Evolutionary conservation across 495 filamentous ascomycete species (phyloP).

Genomic region (Bryoglossum gracile): DNA sequence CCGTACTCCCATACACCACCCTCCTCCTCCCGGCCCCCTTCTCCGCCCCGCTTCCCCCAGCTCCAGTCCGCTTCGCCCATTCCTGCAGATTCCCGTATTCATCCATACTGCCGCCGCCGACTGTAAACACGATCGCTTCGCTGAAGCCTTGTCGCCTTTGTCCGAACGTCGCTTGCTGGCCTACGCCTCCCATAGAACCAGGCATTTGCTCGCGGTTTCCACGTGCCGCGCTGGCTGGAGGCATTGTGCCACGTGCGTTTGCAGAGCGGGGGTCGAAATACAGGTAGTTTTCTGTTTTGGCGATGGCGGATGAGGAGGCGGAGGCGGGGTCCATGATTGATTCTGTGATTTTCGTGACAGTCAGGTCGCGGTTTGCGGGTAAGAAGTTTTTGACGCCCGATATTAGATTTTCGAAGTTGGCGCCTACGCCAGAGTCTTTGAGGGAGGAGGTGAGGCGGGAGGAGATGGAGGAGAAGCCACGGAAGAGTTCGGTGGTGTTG

Average conservation of each 20-base stretch:
- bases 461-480: constrained; percentile 82
- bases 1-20: constrained; percentile 94
- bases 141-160: constrained; percentile 89
- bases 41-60: constrained; percentile 39
- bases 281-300: constrained; percentile 96
- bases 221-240: constrained; percentile 53
- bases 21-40: constrained; percentile 49
- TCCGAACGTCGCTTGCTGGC: constrained; percentile 82
- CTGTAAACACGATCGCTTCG: constrained; percentile 94
- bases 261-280: constrained; percentile 95
- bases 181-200: constrained; percentile 40
- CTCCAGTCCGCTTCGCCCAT: constrained; percentile 74
- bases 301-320: constrained; percentile 84
- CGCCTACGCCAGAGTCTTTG: constrained; percentile 76
- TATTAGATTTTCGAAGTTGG: constrained; percentile 91
- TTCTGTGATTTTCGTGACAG: constrained; percentile 94
- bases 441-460: constrained; percentile 87
- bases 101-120: constrained; percentile 97
- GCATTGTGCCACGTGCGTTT: constrained; percentile 89
- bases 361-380: constrained; percentile 89
- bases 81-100: constrained; percentile 98
- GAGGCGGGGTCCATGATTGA: constrained; percentile 94
- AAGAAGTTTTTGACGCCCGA: constrained; percentile 99
- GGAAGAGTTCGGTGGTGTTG: constrained; percentile 68
- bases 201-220: constrained; percentile 35